A percentile compares a stretch with the other conserved stretches of the same genome.
Evolutionary conservation across 2,329 filamentous ascomycete genomes (phyloP).

Genomic region (Fonsecaea multimorphosa): DNA sequence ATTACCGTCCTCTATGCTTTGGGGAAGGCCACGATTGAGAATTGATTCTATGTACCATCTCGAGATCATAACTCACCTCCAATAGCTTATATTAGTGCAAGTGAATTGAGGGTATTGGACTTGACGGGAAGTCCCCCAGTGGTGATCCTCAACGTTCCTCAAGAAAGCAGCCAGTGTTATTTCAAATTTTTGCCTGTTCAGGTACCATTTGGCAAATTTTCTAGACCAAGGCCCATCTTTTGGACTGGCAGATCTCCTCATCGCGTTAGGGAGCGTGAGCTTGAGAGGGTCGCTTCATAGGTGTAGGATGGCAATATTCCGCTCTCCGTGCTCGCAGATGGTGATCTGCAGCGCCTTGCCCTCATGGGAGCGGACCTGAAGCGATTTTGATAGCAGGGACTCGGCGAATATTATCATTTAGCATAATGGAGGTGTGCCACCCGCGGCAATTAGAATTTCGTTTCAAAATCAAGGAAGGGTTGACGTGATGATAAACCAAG

Average conservation of each 20-base stretch:
- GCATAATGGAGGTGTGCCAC: not conserved
- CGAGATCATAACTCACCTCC: not conserved
- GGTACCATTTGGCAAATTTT: not conserved
- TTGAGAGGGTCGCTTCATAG: not conserved
- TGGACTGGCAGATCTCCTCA: not conserved
- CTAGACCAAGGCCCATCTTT: not conserved
- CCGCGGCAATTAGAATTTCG: constrained; percentile 5
- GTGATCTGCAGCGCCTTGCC: constrained; percentile 12
- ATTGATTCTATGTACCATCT: not conserved
- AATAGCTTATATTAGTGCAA: not conserved
- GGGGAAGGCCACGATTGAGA: not conserved
- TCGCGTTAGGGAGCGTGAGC: not conserved
- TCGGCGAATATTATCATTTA: not conserved
- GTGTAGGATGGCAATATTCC: not conserved
- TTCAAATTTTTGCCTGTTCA: not conserved
- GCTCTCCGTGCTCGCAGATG: not conserved
- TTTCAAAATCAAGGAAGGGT: constrained; percentile 9
- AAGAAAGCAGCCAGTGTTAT: not conserved
- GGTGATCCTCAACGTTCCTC: not conserved
- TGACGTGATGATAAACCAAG: not conserved
- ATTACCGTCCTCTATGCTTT: not conserved
- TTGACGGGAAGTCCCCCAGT: not conserved
- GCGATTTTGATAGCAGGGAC: not conserved
- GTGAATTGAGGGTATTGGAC: not conserved
- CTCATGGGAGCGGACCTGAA: constrained; percentile 3